Base-by-base conservation (phyloP, 208 protist species). In the Leptomonas seymouri region DNA sequence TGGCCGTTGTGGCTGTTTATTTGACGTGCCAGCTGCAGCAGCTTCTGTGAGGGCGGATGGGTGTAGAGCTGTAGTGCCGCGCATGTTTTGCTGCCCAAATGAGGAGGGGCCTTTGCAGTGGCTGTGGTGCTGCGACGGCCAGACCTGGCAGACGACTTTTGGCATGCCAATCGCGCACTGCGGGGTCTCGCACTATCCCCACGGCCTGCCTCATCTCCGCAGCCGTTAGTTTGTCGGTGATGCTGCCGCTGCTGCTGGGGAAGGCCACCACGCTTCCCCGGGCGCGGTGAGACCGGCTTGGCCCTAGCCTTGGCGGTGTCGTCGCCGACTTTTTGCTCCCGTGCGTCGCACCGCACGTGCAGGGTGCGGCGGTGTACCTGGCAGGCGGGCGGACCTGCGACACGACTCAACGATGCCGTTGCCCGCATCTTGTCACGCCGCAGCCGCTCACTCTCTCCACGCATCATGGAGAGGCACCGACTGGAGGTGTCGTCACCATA, bases 31-130 rank as follows among this genome's bases (percentile, higher is more conserved):
- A 48, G 20, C 45, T 42, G 46, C 21, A 56, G 18, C 46, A 62
- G 42, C 21, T 55, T 31, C 39, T 65, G 67, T 2, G 64, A 46
- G 28, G 64, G 71, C 8, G 71, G 12, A 50, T 71, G 16, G 9
- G 71, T 67, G 58, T 67, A 71, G 58, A 77, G 71, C 71, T 71
- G 71, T 48, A 77, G 58, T 0, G 46, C 71, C 1, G 56, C 57
- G 42, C 64, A 77, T 1, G 36, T 44, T 42, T 58, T 70, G 41
- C 12, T 34, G 39, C 25, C 25, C 12, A 14, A 30, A 3, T 15
- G 28, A 8, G 49, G 14, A 18, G 41, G 11, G 21, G 16, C 21
- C 2, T 46, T 1, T n/a, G 14, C 61, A 25, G 49, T 27, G 0
- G 61, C 23, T 6, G 49, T 21, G 36, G 15, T 46, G 30, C 61